Conservation (phyloP, 2,329 filamentous ascomycete genomes). For the Macrophomina phaseolina region DNA sequence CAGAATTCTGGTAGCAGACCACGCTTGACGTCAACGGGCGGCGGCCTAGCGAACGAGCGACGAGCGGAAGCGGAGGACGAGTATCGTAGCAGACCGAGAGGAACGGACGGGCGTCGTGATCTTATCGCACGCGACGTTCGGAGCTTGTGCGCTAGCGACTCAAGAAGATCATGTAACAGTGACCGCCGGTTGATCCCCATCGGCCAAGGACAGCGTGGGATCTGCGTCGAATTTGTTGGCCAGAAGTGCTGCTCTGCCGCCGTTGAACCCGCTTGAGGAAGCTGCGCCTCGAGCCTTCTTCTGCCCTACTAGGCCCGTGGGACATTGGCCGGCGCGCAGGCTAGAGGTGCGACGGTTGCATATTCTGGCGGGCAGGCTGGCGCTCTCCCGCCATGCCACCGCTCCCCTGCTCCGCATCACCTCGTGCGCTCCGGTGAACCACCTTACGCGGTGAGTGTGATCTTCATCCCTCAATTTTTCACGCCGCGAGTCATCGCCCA, state of each 20-base stretch:
- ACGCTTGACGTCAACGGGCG: slow-evolving; percentile 17
- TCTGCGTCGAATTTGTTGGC: neutral
- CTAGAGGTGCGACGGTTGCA: neutral
- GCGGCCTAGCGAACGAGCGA: neutral
- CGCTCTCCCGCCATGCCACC: neutral
- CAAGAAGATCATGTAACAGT: slow-evolving; percentile 17
- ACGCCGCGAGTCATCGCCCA: neutral
- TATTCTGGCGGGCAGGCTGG: neutral
- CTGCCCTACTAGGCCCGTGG: too few relatives aligned
- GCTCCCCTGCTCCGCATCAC: neutral
- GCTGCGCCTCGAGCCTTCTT: slow-evolving; percentile 1
- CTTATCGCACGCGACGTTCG: neutral
- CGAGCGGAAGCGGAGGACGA: neutral
- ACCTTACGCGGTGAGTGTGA: neutral
- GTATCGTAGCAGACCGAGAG: too few relatives aligned
- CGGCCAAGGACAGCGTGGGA: neutral
- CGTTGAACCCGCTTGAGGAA: neutral
- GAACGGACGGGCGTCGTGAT: neutral
- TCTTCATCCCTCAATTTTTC: neutral
- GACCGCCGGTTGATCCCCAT: neutral
- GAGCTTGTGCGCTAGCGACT: slow-evolving; percentile 20
- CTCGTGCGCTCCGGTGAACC: neutral
- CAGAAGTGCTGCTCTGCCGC: neutral
- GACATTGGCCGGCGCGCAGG: neutral
- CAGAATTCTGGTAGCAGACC: neutral